Percentiles rank a stretch among this genome's conserved stretches.
Conservation (phyloP, 202 grass and related monocot genomes). For the Brachypodium distachyon region DNA sequence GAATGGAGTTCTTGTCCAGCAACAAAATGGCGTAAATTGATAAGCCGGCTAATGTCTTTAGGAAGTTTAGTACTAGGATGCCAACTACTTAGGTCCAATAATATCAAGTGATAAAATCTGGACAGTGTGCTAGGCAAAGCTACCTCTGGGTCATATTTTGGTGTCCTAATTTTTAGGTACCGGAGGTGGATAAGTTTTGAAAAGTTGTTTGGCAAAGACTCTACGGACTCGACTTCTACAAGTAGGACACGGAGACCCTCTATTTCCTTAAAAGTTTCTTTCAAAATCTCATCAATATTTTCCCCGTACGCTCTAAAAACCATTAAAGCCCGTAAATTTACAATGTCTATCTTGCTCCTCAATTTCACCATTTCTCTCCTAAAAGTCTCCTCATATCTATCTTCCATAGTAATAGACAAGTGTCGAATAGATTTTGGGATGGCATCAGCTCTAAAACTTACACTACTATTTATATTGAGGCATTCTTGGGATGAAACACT, state of each 20-base stretch:
- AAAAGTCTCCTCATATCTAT: background rate
- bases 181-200: constrained; percentile 10
- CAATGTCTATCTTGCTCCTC: background rate
- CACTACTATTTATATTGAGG: background rate
- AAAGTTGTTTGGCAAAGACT: background rate
- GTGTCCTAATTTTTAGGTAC: background rate
- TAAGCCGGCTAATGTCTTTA: background rate
- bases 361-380: background rate
- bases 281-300: background rate
- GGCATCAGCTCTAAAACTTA: background rate
- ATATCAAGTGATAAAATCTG: constrained; percentile 6
- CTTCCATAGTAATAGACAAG: background rate
- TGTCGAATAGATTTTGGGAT: background rate
- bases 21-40: background rate
- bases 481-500: constrained; percentile 13
- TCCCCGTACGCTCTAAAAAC: background rate
- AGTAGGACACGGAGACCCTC: background rate
- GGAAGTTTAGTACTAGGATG: fast-evolving
- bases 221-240: background rate
- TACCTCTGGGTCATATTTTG: fast-evolving
- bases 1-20: background rate
- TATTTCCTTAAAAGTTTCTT: background rate
- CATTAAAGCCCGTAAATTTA: background rate
- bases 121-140: background rate
- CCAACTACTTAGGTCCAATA: background rate